phyloP scores from a whole-genome alignment of 139 green algal genomes.

The Raphidocelis subcapitata region DNA sequence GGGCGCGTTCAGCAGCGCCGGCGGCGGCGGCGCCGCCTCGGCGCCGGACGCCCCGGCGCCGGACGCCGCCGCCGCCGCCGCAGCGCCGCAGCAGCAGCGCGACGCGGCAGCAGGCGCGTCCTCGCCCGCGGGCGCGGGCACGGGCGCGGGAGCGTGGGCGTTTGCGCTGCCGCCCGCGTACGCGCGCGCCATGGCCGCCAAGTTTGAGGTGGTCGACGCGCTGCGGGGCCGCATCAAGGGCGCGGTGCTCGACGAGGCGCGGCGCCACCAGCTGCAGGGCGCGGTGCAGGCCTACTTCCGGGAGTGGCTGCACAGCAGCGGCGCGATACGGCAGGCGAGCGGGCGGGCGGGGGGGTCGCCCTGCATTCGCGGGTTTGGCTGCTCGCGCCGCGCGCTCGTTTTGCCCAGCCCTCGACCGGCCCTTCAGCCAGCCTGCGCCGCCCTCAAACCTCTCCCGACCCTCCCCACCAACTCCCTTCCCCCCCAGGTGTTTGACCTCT shows the following conservation, averaged over 20 bases:
- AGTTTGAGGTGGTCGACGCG: slow-evolving; percentile 71
- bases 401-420: no score
- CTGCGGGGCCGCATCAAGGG: slow-evolving; percentile 67
- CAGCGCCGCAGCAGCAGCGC: background rate
- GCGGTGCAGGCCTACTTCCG: slow-evolving; percentile 89
- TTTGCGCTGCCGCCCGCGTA: slow-evolving; percentile 86
- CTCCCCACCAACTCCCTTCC: no score
- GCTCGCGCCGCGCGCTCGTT: background rate
- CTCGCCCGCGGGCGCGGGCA: slow-evolving; percentile 69
- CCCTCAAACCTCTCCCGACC: no score
- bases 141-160: slow-evolving; percentile 57
- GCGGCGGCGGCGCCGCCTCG: no score
- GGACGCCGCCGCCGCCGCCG: background rate
- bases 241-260: slow-evolving; percentile 59
- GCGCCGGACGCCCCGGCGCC: slow-evolving; percentile 4
- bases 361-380: background rate
- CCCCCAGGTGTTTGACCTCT: slow-evolving; percentile 81
- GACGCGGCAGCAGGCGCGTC: slow-evolving; percentile 1
- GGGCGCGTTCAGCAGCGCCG: no score
- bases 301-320: slow-evolving; percentile 77
- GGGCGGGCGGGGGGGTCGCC: background rate
- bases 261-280: slow-evolving; percentile 76
- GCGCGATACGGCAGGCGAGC: slow-evolving; percentile 59
- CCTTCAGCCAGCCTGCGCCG: background rate
- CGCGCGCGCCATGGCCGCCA: slow-evolving; percentile 69